Evolutionary conservation across 345 rosid species (phyloP).

Genomic region (Theobroma cacao): DNA sequence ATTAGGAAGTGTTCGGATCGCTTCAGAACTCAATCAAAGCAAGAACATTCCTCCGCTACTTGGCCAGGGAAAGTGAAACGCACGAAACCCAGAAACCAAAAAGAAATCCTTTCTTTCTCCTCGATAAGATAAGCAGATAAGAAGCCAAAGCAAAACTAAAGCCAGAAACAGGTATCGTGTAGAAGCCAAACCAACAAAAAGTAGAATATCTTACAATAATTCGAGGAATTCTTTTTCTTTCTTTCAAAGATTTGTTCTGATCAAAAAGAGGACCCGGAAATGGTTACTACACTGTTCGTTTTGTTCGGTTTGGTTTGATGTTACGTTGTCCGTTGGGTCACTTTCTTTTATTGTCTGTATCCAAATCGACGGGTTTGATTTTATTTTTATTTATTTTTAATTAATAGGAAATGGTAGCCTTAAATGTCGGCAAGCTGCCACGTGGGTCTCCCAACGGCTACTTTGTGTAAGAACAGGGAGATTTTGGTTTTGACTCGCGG

Average conservation of each 20-base stretch:
- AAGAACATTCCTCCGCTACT: constrained; percentile 21
- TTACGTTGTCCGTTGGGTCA: not conserved
- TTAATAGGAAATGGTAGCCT: not conserved
- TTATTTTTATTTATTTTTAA: not conserved
- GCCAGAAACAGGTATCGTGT: not conserved
- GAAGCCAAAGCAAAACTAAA: not conserved
- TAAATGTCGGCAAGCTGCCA: not conserved
- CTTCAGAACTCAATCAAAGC: constrained; percentile 28
- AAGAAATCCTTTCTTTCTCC: not conserved
- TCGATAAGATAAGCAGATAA: not conserved
- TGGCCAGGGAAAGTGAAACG: constrained; percentile 18
- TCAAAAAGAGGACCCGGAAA: not conserved
- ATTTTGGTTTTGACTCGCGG: not conserved
- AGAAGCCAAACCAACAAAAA: not conserved
- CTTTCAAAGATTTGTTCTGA: not conserved
- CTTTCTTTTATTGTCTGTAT: not conserved
- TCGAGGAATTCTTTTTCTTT: not conserved
- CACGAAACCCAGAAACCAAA: constrained; percentile 17
- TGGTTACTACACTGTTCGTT: not conserved
- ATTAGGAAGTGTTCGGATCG: constrained; percentile 27
- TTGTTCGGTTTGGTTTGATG: not conserved
- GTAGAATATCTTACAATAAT: not conserved
- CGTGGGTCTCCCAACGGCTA: not conserved
- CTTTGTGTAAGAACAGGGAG: not conserved
- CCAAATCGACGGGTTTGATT: not conserved